These are phyloP conservation scores for Arabis alpina DNA, from an alignment of 345 rosid genomes.

Conservation along the genomic window DNA sequence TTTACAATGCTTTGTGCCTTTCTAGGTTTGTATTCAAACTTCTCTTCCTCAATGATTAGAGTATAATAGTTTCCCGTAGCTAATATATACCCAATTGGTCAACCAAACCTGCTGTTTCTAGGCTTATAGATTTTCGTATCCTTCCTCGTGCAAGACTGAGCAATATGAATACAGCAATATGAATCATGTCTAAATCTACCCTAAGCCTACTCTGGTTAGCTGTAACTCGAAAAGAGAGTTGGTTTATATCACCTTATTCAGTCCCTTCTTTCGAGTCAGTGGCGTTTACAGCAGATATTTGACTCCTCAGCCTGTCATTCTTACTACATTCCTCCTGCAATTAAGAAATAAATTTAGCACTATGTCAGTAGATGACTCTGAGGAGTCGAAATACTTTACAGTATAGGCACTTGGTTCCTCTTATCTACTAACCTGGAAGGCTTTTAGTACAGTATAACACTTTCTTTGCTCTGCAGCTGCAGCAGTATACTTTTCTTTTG, in stretches of 20 bases:
- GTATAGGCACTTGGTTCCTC: neutral
- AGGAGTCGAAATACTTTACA: slow-evolving; percentile 8
- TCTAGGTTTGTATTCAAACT: slow-evolving; percentile 31
- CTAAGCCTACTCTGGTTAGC: slow-evolving; percentile 14
- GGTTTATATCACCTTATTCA: slow-evolving; percentile 28
- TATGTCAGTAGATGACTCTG: slow-evolving; percentile 13
- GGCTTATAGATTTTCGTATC: slow-evolving; percentile 1
- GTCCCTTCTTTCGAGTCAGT: slow-evolving; percentile 18
- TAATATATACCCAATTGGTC: slow-evolving; percentile 26
- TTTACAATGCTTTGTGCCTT: slow-evolving; percentile 7
- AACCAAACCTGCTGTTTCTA: slow-evolving; percentile 20
- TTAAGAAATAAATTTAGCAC: neutral
- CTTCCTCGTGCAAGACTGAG: neutral
- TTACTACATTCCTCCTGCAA: slow-evolving; percentile 59
- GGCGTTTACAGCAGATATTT: slow-evolving; percentile 19
- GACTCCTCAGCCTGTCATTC: slow-evolving; percentile 51
- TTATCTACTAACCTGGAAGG: slow-evolving; percentile 63
- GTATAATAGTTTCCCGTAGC: slow-evolving; percentile 26
- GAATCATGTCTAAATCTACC: slow-evolving; percentile 20
- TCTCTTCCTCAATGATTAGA: slow-evolving; percentile 23
- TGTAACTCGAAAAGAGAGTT: slow-evolving; percentile 16
- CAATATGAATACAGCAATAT: slow-evolving; percentile 17
- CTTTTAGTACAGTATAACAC: slow-evolving; percentile 57
- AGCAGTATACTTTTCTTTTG: slow-evolving; percentile 62
- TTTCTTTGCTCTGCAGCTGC: slow-evolving; percentile 67